phyloP scores from a whole-genome alignment of 345 rosid species.

The Nasturtium officinale region DNA sequence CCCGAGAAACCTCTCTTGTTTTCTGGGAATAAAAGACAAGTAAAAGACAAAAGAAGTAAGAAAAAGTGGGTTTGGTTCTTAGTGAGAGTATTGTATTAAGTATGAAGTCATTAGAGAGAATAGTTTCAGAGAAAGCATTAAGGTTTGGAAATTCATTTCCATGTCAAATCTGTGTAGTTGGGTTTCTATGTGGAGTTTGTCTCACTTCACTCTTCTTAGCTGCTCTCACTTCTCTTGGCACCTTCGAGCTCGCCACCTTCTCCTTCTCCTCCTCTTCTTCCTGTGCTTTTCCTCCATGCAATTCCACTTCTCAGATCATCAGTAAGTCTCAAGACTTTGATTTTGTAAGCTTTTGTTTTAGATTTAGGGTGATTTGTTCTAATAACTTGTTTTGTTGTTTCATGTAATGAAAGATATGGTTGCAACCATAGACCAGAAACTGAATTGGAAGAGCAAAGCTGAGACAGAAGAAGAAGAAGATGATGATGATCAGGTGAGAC shows the following conservation, averaged over 20 bases:
- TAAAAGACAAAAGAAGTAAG: slow-evolving; percentile 15
- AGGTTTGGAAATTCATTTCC: slow-evolving; percentile 86
- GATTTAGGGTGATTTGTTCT: not conserved
- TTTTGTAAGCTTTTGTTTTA: slow-evolving; percentile 3
- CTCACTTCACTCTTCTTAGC: slow-evolving; percentile 83
- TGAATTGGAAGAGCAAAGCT: slow-evolving; percentile 19
- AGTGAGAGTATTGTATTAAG: slow-evolving; percentile 13
- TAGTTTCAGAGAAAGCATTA: slow-evolving; percentile 79
- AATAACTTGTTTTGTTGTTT: slow-evolving; percentile 3
- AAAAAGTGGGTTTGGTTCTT: slow-evolving; percentile 18
- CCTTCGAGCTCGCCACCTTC: slow-evolving; percentile 54
- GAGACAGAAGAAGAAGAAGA: slow-evolving; percentile 23
- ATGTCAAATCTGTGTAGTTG: slow-evolving; percentile 90
- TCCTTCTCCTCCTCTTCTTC: slow-evolving; percentile 55
- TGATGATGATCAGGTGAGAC: slow-evolving; percentile 45
- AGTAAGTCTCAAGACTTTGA: slow-evolving; percentile 49
- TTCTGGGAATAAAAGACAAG: slow-evolving; percentile 5
- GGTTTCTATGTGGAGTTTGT: slow-evolving; percentile 85
- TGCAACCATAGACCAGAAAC: slow-evolving; percentile 22
- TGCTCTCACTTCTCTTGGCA: slow-evolving; percentile 75
- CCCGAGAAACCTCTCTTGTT: not conserved
- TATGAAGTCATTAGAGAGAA: slow-evolving; percentile 75
- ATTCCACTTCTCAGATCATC: slow-evolving; percentile 57
- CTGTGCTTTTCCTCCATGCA: slow-evolving; percentile 53
- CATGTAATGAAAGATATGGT: slow-evolving; percentile 24